Evolutionary conservation across 2,329 filamentous ascomycete species (phyloP), one percentile per base, ranked within the genome.

Genomic region (Cercospora janseana): DNA sequence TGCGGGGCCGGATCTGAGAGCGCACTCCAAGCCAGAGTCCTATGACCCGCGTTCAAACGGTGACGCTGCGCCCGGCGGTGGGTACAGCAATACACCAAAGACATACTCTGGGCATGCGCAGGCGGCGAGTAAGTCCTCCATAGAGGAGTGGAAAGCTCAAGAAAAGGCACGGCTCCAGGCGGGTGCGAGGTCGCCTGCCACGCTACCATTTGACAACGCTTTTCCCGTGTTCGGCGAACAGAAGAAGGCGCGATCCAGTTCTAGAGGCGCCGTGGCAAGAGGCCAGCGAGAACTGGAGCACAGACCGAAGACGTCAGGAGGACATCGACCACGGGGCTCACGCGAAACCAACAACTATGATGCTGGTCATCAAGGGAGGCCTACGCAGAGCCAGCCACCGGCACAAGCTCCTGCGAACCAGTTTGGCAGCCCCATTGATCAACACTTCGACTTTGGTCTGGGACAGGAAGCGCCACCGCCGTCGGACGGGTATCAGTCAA

Each of bases 181-280:
- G 9, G 58, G 63, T 15, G 49, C 57, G 5, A 44, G 46, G 13
- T 62, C 61, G 6, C 66, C 66, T 2, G 60, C 63, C 18, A 54
- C 57, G 2, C 26, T 67, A 18, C 54, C 65, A 6, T 65, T 65
- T 43, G 75, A 78, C 60, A 78, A 73, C 53, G 73, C 75, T 0
- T 78, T 78, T 46, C 75, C 75, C 5, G 65, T 67, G 0, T 77
- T 77, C 55, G 71, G 71, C 15, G 27, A 34, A 7, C 44, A 53
- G 10, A 60, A 16, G 49, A 63, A 57, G 59, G 66, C 60, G 50
- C 59, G 50, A 44, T 49, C 41, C 27, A 34, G 47, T 12, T 40
- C 42, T 5, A 56, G 59, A 56, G 52, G 27, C 53, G 47, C 18
- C 28, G 38, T 24, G 55, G 54, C 41, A 49, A 46, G 18, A 41